Evolutionary conservation across 2,329 filamentous ascomycete species (phyloP), one percentile per base, ranked within the genome.

Genomic region (Colletotrichum gloeosporioides): DNA sequence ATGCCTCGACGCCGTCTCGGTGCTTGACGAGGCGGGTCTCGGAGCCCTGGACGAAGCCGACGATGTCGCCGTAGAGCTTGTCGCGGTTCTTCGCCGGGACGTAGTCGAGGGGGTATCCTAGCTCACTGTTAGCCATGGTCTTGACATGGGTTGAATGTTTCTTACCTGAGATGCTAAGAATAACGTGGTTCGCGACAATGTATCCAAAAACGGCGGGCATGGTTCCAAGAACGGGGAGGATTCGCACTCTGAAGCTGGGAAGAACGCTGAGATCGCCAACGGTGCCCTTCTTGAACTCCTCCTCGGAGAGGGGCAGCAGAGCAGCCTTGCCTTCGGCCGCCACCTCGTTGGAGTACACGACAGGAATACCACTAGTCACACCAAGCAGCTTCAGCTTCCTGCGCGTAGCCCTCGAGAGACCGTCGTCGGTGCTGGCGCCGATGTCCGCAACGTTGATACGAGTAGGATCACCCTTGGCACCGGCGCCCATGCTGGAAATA

Each of bases 161-260:
- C 77, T 18, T 80, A 88, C 87, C 87, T 8, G 90, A 88, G 63
- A 99, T 91, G 74, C 92, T 92, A 72, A 98, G 90, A 78, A 99
- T 96, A 76, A 99, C 92, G 82, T 99, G 95, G 85, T 99, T 99
- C 6, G 97, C 97, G 10, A 95, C 92, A 0, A 94, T 95, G 72
- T 98, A 94, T 10, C 97, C 97, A 83, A 99, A 99, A 1, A 99
- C 93, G 4, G 97, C 96, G 0, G 97, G 97, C 96, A 99, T 98
- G 0, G 97, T 99, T 1, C 97, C 97, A 4, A 99, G 87, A 0
- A 99, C 97, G 0, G 97, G 97, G 10, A 99, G 86, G 73, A 99
- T 99, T n/a, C 97, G 91, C 12, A 98, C 95, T 29, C 97, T 91
- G 84, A 99, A 99, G 82, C 98, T 96, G 2, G 96, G 95, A 67